phyloP scores from a whole-genome alignment of 495 filamentous ascomycete species.

The Penicillium psychrofluorescens region DNA sequence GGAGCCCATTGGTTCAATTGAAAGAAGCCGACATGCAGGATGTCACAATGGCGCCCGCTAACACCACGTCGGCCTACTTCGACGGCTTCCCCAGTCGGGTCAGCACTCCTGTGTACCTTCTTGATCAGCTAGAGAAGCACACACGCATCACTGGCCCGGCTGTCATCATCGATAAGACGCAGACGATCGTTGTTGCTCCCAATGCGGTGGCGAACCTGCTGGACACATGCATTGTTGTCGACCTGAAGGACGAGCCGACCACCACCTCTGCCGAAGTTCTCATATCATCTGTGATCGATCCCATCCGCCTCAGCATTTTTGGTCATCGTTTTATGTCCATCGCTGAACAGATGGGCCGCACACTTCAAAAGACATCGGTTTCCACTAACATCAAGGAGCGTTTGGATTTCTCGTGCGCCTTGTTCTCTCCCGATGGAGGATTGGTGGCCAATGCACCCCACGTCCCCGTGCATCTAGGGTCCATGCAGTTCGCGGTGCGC shows the following conservation, averaged over 20 bases:
- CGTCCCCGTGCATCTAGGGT: slow-evolving; percentile 84
- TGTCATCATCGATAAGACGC: slow-evolving; percentile 88
- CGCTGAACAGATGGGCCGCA: slow-evolving; percentile 95
- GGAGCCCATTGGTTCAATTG: slow-evolving; percentile 33
- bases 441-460: slow-evolving; percentile 94
- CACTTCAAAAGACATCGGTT: slow-evolving; percentile 93
- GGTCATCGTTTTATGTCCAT: slow-evolving; percentile 98
- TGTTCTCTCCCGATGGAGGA: slow-evolving; percentile 86
- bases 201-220: slow-evolving; percentile 48
- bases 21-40: slow-evolving; percentile 25
- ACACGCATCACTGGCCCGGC: slow-evolving; percentile 77
- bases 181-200: slow-evolving; percentile 90
- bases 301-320: slow-evolving; percentile 93
- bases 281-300: slow-evolving; percentile 61
- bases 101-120: slow-evolving; percentile 79
- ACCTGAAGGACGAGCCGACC: slow-evolving; percentile 36
- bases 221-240: slow-evolving; percentile 43
- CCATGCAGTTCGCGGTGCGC: slow-evolving; percentile 91
- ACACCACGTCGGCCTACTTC: slow-evolving; percentile 38
- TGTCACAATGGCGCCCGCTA: slow-evolving; percentile 18
- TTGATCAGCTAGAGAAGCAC: slow-evolving; percentile 71
- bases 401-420: slow-evolving; percentile 91
- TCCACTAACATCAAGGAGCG: slow-evolving; percentile 98
- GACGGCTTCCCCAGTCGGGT: slow-evolving; percentile 58
- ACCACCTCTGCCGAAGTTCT: background rate